Evolutionary conservation across 1,284 basidiomycete genomes (phyloP).

Genomic region (Xerocomus nothofagi): DNA sequence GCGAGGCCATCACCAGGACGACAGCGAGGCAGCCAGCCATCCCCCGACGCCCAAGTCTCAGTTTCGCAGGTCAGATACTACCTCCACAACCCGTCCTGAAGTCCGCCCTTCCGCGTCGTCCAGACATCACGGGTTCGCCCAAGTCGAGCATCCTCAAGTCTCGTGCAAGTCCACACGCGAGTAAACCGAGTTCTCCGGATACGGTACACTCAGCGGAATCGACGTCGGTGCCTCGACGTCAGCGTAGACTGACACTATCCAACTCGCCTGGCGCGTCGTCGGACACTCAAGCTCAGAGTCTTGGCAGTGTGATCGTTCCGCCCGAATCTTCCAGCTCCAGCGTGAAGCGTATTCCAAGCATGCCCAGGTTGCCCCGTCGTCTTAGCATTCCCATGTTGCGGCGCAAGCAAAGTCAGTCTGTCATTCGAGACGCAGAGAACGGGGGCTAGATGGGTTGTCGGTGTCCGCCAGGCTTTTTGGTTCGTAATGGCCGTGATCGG

Average conservation of each 20-base stretch:
- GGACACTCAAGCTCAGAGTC: not conserved
- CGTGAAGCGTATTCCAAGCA: conserved; percentile 22
- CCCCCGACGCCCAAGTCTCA: conserved; percentile 22
- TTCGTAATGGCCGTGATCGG: not conserved
- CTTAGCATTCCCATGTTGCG: conserved; percentile 33
- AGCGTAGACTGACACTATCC: conserved; percentile 27
- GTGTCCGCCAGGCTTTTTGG: not conserved
- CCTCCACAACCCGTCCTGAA: not conserved
- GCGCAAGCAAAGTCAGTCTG: conserved; percentile 27
- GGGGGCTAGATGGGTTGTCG: not conserved
- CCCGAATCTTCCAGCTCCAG: not conserved
- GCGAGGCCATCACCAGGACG: not conserved
- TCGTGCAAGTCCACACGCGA: conserved; percentile 1
- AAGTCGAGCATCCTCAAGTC: conserved; percentile 23
- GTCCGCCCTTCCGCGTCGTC: not conserved
- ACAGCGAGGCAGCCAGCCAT: not conserved
- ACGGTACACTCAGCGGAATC: not conserved
- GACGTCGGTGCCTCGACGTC: conserved; percentile 4
- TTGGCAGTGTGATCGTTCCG: not conserved
- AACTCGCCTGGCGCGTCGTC: conserved; percentile 13
- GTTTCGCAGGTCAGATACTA: conserved; percentile 2
- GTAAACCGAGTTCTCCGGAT: conserved; percentile 5
- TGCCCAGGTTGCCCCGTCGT: conserved; percentile 29
- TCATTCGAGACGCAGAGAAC: conserved; percentile 1
- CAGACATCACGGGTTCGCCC: conserved; percentile 4